phyloP scores from a whole-genome alignment of 2,329 filamentous ascomycete genomes.

The Monosporascus sp. region DNA sequence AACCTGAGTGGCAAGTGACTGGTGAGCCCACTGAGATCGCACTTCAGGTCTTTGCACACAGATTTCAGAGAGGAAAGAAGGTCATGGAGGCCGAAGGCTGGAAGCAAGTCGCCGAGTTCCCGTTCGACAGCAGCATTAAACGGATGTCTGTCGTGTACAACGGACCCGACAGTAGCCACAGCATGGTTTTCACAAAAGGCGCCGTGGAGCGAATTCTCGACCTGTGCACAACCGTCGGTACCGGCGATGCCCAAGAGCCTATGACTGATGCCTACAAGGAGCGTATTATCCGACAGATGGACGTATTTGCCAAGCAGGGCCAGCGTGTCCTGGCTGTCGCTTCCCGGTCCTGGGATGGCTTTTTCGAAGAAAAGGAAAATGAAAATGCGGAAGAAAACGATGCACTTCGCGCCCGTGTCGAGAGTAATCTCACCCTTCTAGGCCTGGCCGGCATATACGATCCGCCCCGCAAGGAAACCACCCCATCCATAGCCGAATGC shows the following conservation, averaged over 20 bases:
- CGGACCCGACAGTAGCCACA: constrained; percentile 37
- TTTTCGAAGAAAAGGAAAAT: constrained; percentile 29
- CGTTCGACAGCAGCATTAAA: constrained; percentile 75
- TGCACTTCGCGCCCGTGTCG: constrained; percentile 54
- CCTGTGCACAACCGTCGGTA: constrained; percentile 45
- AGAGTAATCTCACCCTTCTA: constrained; percentile 64
- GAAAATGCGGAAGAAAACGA: constrained; percentile 32
- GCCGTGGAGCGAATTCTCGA: constrained; percentile 58
- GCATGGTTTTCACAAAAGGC: constrained; percentile 56
- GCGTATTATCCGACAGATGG: constrained; percentile 48
- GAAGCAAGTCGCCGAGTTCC: constrained; percentile 64
- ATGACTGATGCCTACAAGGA: constrained; percentile 49
- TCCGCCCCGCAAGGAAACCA: constrained; percentile 76
- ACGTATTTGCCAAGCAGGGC: constrained; percentile 58
- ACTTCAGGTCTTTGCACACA: constrained; percentile 67
- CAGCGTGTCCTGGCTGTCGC: constrained; percentile 69
- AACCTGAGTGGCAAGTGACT: constrained; percentile 57
- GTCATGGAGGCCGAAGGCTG: constrained; percentile 47
- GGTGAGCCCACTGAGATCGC: constrained; percentile 73
- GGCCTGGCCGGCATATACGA: constrained; percentile 87
- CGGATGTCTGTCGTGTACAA: constrained; percentile 74
- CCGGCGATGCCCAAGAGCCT: constrained; percentile 34
- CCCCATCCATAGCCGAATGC: constrained; percentile 64
- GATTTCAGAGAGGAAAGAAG: constrained; percentile 58
- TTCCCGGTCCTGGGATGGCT: constrained; percentile 54